phyloP scores from a whole-genome alignment of 352 stramenopile species.

The Aphanomyces stellatus region DNA sequence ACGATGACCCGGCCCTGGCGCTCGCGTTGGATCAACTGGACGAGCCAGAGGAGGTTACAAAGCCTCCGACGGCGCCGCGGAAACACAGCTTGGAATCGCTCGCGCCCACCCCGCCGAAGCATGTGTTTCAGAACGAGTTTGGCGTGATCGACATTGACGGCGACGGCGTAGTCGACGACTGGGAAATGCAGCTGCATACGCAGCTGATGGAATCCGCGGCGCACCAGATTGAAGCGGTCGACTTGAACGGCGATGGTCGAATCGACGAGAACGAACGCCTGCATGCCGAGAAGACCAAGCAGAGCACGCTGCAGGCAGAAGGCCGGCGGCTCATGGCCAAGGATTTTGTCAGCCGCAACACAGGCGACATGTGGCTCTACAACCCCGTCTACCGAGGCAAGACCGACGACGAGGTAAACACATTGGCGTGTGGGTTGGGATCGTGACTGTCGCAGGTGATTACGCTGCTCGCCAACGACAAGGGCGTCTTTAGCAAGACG shows the following conservation, averaged over 20 bases:
- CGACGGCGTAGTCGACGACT: constrained; percentile 45
- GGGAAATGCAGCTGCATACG: constrained; percentile 54
- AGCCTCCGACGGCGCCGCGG: background rate
- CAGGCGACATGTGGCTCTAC: constrained; percentile 48
- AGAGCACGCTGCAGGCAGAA: constrained; percentile 37
- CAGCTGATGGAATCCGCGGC: constrained; percentile 31
- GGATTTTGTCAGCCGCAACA: constrained; percentile 52
- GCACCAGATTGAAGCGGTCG: constrained; percentile 12
- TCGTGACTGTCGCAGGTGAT: constrained; percentile 22
- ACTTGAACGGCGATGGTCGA: constrained; percentile 9
- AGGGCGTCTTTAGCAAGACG: constrained; percentile 32
- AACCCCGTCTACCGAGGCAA: constrained; percentile 35
- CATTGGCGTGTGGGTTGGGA: background rate
- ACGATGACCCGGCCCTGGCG: background rate
- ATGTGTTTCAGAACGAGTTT: constrained; percentile 38
- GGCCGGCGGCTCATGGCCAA: constrained; percentile 45
- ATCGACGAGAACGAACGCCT: background rate
- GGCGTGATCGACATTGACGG: constrained; percentile 50
- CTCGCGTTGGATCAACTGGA: background rate
- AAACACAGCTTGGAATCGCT: background rate
- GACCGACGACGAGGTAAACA: constrained; percentile 24
- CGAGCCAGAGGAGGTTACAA: background rate
- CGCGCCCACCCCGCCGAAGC: background rate
- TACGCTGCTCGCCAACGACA: constrained; percentile 36
- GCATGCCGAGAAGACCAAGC: background rate